Evolutionary conservation across 164 flowering plant species (phyloP), one percentile per base, ranked within the genome.

Genomic region (Piper betle): DNA sequence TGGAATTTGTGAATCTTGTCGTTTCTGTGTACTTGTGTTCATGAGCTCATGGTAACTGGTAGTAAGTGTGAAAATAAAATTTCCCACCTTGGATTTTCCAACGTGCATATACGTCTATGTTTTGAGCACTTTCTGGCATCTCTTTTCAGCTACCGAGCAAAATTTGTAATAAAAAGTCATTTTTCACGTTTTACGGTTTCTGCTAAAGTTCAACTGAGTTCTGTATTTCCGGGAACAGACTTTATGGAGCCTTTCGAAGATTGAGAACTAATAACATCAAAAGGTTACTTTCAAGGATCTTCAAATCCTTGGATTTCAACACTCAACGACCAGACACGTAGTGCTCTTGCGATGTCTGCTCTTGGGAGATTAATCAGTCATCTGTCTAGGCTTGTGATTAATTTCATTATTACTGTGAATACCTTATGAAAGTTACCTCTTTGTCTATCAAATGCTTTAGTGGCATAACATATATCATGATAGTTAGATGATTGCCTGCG

Each of bases 301-400:
- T 72, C 70, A 61, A 65, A 65, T 64, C 57, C 69, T 42, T 76
- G 74, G 80, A 72, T 71, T 72, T 43, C 60, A 62, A 75, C 71
- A 33, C 69, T 81, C 72, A 84, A 81, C 62, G 80, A 78, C 53
- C 75, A 73, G 50, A 48, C 61, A 48, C 75, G 82, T 59, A 69
- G 66, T 52, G 93, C 83, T 65, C 57, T 81, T 63, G 74, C 84
- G 25, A 50, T 82, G 39, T 68, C 74, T 75, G 95, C 99, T 60
- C 85, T 94, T 64, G 91, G 97, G 62, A 89, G 84, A 64, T 85
- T 94, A 57, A 71, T 83, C 63, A 48, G 67, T 72, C 89, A 94
- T 73, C 72, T 94, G 62, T 82, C 95, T 5, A 74, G 97, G 67
- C 62, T 91, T 67, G 88, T 76, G 99, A 97, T 93, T 72, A 67